Evolutionary conservation across 257 asterid genomes (phyloP).

Genomic region (Rhazya stricta): DNA sequence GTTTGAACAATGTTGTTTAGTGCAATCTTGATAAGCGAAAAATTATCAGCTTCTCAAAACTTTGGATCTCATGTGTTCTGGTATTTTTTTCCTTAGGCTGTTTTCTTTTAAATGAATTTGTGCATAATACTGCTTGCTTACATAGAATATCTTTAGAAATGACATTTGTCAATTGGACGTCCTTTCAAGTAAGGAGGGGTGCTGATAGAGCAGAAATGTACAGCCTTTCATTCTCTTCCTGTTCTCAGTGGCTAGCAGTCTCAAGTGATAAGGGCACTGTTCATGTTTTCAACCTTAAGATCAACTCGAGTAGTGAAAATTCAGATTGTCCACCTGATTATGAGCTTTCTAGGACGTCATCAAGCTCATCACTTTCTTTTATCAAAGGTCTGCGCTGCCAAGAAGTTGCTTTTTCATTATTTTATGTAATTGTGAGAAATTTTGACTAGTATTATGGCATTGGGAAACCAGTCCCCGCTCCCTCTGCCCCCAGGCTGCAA

Average conservation of each 20-base stretch:
- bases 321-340: slow-evolving; percentile 43
- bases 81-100: background rate
- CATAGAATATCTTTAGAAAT: background rate
- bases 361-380: slow-evolving; percentile 76
- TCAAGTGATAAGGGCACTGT: slow-evolving; percentile 96
- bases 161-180: background rate
- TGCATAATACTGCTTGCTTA: background rate
- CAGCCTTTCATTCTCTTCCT: slow-evolving; percentile 77
- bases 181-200: slow-evolving; percentile 80
- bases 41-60: background rate
- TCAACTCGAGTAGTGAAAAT: slow-evolving; percentile 44
- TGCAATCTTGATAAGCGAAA: background rate
- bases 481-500: no score
- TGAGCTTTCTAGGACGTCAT: slow-evolving; percentile 33
- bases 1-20: background rate
- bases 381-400: slow-evolving; percentile 56
- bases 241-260: slow-evolving; percentile 87
- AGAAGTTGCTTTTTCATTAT: background rate
- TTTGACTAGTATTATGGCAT: background rate
- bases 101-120: background rate
- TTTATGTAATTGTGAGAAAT: background rate
- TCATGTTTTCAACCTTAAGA: slow-evolving; percentile 85
- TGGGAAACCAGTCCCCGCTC: background rate
- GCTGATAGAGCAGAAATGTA: slow-evolving; percentile 96
- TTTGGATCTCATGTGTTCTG: background rate